Evolutionary conservation across 768 basidiomycete genomes (phyloP).

Genomic region (Termitomyces sp.): DNA sequence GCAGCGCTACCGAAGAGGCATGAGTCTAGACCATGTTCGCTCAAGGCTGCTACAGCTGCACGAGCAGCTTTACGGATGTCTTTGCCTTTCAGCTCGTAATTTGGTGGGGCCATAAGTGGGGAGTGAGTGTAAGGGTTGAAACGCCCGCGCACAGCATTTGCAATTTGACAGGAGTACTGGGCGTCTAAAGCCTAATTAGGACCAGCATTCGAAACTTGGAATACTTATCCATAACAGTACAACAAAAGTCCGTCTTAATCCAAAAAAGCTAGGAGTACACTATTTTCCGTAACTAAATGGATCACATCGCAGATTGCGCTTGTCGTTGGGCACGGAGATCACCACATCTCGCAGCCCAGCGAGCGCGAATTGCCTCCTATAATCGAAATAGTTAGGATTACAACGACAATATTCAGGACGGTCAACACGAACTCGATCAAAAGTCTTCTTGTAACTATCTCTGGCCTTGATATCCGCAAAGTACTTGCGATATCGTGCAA

Average conservation of each 20-base stretch:
- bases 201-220: neutral
- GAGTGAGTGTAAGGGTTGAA: neutral
- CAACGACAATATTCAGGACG: neutral
- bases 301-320: neutral
- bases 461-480: slow-evolving; percentile 42
- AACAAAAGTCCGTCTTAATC: neutral
- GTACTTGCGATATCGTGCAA: slow-evolving; percentile 47
- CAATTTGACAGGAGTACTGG: neutral
- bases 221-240: neutral
- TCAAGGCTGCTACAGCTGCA: slow-evolving; percentile 21
- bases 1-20: slow-evolving; percentile 39
- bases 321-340: slow-evolving; percentile 6
- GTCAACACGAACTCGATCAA: slow-evolving; percentile 41
- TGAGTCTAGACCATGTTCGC: slow-evolving; percentile 21
- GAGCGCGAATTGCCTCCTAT: slow-evolving; percentile 3
- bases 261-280: neutral
- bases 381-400: neutral
- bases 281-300: neutral
- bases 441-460: slow-evolving; percentile 53
- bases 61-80: slow-evolving; percentile 24
- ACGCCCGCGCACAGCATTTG: neutral
- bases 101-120: neutral
- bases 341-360: neutral
- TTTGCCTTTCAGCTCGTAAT: slow-evolving; percentile 2
- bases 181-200: neutral